phyloP scores from a whole-genome alignment of 2,329 filamentous ascomycete genomes.

The Microdochium trichocladiopsis region DNA sequence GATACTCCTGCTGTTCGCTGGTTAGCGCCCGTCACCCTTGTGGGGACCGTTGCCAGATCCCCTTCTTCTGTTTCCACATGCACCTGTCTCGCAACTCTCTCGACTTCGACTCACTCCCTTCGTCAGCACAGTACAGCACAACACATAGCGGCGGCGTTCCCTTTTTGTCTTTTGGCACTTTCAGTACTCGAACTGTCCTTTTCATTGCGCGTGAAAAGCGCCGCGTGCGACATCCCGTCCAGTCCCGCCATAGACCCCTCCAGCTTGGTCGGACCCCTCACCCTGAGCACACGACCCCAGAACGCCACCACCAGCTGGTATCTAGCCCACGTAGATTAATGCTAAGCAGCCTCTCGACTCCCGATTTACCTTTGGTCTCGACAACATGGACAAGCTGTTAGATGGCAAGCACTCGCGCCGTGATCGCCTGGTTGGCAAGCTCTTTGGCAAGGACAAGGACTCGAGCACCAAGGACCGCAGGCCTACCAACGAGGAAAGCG shows the following conservation, averaged over 20 bases:
- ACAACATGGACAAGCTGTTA: constrained; percentile 21
- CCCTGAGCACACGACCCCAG: background rate
- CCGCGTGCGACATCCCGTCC: background rate
- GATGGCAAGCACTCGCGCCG: constrained; percentile 18
- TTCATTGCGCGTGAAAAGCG: background rate
- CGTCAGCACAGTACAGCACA: background rate
- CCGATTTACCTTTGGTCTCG: background rate
- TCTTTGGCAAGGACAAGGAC: constrained; percentile 34
- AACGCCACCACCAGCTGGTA: background rate
- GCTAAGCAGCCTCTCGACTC: background rate
- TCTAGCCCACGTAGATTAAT: background rate
- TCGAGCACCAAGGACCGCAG: constrained; percentile 26
- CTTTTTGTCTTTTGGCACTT: background rate
- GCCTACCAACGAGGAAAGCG: constrained; percentile 31
- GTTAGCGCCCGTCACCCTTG: no score
- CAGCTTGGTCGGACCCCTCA: background rate
- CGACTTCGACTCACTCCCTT: background rate
- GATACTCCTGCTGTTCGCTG: no score
- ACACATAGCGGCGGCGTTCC: background rate
- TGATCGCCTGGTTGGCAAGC: constrained; percentile 54
- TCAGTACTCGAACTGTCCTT: background rate
- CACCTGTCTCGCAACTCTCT: background rate
- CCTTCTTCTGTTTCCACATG: no score
- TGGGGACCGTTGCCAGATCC: no score
- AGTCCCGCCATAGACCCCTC: background rate